A percentile compares a stretch with the other conserved stretches of the same genome.
Conservation (phyloP, 352 stramenopile genomes). For the Phytopythium ostracodes region DNA sequence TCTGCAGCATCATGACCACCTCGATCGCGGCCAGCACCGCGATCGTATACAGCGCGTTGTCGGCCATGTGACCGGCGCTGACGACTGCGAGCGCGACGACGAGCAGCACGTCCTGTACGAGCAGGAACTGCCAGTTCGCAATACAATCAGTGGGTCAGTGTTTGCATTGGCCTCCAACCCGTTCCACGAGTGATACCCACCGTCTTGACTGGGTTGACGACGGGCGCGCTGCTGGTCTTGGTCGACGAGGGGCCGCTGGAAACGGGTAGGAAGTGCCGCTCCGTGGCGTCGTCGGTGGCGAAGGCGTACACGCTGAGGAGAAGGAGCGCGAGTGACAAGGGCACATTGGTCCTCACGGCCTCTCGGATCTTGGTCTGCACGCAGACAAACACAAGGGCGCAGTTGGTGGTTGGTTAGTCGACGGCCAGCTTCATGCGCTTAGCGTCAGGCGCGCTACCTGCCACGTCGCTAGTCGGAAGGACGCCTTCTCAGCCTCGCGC, state of each 20-base stretch:
- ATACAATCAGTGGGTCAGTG: neutral
- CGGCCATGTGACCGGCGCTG: constrained; percentile 22
- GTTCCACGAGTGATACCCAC: constrained; percentile 3
- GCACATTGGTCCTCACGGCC: constrained; percentile 30
- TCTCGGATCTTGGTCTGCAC: constrained; percentile 32
- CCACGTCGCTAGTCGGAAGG: constrained; percentile 25
- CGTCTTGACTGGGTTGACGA: constrained; percentile 21
- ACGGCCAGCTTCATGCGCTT: too few species aligned
- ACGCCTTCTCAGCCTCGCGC: constrained; percentile 35
- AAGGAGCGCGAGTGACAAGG: constrained; percentile 27
- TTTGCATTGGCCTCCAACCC: neutral
- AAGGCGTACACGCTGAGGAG: constrained; percentile 26
- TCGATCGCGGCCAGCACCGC: constrained; percentile 37
- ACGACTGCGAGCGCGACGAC: constrained; percentile 41
- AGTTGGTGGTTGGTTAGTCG: too few species aligned
- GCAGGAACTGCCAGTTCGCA: constrained; percentile 29
- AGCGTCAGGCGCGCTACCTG: constrained; percentile 21
- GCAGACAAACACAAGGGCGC: neutral
- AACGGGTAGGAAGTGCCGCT: neutral
- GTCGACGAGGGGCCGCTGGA: neutral
- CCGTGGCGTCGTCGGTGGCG: neutral
- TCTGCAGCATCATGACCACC: constrained; percentile 29
- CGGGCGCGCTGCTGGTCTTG: neutral
- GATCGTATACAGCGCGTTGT: constrained; percentile 34
- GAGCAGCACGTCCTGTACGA: constrained; percentile 39